Evolutionary conservation across 192 early-diverging fungal genomes (phyloP).

Genomic region (Podila epigama): DNA sequence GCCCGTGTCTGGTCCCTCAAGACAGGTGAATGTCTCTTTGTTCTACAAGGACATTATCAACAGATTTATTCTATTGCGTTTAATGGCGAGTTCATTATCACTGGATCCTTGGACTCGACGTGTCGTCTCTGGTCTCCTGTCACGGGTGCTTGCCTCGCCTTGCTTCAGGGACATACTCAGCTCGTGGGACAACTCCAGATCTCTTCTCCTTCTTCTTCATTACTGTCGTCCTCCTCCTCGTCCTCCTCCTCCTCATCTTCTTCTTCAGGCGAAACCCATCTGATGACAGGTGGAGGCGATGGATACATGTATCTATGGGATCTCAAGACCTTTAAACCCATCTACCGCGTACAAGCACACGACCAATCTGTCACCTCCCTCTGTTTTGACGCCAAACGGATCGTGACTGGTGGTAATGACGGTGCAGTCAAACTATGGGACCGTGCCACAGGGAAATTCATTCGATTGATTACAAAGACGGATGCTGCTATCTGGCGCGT

Average conservation of each 20-base stretch:
- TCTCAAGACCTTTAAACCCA: conserved; percentile 63
- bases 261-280: conserved; percentile 69
- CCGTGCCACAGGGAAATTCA: conserved; percentile 80
- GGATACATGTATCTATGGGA: conserved; percentile 93
- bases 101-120: conserved; percentile 91
- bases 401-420: conserved; percentile 92
- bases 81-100: conserved; percentile 82
- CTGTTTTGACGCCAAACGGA: conserved; percentile 90
- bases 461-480: conserved; percentile 78
- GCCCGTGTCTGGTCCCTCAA: conserved; percentile 90
- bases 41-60: conserved; percentile 85
- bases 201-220: no score
- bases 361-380: conserved; percentile 95
- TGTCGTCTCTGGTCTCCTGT: conserved; percentile 91
- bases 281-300: conserved; percentile 96
- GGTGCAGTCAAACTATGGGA: conserved; percentile 97
- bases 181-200: conserved; percentile 94
- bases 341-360: conserved; percentile 71
- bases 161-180: conserved; percentile 89
- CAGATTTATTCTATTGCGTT: conserved; percentile 97
- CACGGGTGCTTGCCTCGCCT: conserved; percentile 80
- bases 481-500: conserved; percentile 90
- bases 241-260: no score
- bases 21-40: conserved; percentile 76
- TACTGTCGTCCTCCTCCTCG: no score